Conservation (phyloP, 2,329 filamentous ascomycete genomes). For the Botrytis byssoidea region DNA sequence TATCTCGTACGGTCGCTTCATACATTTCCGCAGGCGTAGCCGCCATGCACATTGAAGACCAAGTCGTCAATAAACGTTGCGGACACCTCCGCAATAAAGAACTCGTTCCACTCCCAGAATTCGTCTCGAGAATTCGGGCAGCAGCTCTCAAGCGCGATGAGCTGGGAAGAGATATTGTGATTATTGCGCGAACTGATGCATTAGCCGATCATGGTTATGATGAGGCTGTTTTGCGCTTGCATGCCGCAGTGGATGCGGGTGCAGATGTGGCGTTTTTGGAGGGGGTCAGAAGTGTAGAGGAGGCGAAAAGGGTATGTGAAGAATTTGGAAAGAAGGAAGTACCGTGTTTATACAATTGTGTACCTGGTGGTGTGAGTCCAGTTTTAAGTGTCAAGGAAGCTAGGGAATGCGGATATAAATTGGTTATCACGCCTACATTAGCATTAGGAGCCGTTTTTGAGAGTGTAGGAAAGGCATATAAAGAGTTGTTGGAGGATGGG, state of each 20-base stretch:
- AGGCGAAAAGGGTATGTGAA: constrained; percentile 40
- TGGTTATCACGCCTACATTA: constrained; percentile 54
- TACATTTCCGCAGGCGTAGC: constrained; percentile 52
- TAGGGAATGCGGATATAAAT: constrained; percentile 53
- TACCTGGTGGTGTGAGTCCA: constrained; percentile 55
- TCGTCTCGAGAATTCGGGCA: constrained; percentile 52
- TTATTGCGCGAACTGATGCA: constrained; percentile 65
- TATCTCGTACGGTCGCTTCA: constrained; percentile 37
- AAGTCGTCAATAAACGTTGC: constrained; percentile 63
- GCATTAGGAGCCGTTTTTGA: constrained; percentile 1
- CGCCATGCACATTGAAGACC: constrained; percentile 61
- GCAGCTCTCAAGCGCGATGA: constrained; percentile 50
- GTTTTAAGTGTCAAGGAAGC: constrained; percentile 52
- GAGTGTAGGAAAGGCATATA: constrained; percentile 1
- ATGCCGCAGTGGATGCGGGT: constrained; percentile 51
- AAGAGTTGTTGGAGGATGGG: neutral
- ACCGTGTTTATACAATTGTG: constrained; percentile 57
- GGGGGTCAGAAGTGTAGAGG: constrained; percentile 51
- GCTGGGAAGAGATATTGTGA: constrained; percentile 51
- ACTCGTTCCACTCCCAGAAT: constrained; percentile 44
- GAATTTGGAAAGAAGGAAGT: constrained; percentile 42
- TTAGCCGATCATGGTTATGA: constrained; percentile 57
- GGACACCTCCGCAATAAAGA: constrained; percentile 63
- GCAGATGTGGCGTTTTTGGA: constrained; percentile 62
- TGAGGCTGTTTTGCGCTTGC: constrained; percentile 52